Conservation (phyloP, 2,329 filamentous ascomycete species). For the Seiridium cupressi region DNA sequence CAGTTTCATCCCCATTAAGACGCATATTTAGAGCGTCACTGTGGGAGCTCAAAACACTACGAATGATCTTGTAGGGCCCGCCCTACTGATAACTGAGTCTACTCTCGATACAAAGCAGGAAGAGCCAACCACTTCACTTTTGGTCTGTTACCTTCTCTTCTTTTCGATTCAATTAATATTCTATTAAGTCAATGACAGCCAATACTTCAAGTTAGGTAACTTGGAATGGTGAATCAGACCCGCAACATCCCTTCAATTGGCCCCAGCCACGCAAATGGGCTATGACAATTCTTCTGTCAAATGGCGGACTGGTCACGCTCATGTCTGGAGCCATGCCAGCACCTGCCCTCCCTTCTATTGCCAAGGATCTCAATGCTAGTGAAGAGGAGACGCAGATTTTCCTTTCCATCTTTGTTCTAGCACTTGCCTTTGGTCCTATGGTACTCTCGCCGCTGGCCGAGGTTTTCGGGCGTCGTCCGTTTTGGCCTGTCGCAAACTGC, state of each 20-base stretch:
- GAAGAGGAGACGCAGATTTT: conserved; percentile 26
- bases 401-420: conserved; percentile 34
- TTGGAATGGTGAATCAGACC: no score
- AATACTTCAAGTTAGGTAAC: no score
- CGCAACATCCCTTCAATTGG: conserved; percentile 15
- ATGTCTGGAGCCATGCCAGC: conserved; percentile 29
- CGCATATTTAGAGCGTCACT: no score
- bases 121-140: no score
- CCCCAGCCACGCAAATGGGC: conserved; percentile 13
- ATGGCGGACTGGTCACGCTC: conserved; percentile 13
- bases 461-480: conserved; percentile 29
- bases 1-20: no score
- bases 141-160: no score
- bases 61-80: no score
- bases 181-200: no score
- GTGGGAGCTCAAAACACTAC: no score
- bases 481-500: conserved; percentile 29
- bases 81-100: no score
- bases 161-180: no score
- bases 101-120: no score
- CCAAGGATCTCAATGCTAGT: conserved; percentile 26
- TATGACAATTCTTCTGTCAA: conserved; percentile 15
- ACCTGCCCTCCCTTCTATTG: conserved; percentile 29
- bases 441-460: conserved; percentile 30
- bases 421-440: conserved; percentile 31